Evolutionary conservation across 495 filamentous ascomycete genomes (phyloP).

Genomic region (Jackrogersella minutella): DNA sequence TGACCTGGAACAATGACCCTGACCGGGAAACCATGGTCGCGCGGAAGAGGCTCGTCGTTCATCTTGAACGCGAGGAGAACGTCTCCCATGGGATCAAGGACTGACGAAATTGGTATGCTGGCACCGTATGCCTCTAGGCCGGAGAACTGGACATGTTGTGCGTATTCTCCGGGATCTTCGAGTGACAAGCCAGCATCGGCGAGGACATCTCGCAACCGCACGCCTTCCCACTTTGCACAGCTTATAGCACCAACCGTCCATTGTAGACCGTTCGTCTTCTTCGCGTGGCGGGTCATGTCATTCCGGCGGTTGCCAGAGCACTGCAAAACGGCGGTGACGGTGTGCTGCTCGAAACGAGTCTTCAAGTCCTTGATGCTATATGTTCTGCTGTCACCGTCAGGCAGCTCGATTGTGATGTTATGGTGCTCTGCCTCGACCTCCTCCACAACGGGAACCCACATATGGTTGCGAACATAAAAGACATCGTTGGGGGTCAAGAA

Average conservation of each 20-base stretch:
- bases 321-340: slow-evolving; percentile 65
- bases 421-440: slow-evolving; percentile 53
- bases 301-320: slow-evolving; percentile 70
- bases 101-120: slow-evolving; percentile 64
- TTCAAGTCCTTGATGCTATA: slow-evolving; percentile 64
- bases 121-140: slow-evolving; percentile 68
- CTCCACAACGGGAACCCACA: slow-evolving; percentile 64
- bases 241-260: slow-evolving; percentile 67
- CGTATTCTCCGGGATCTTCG: slow-evolving; percentile 43
- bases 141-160: slow-evolving; percentile 64
- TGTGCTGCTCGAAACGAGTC: slow-evolving; percentile 59
- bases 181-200: slow-evolving; percentile 57
- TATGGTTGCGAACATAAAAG: slow-evolving; percentile 71
- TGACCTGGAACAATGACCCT: slow-evolving; percentile 68
- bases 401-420: slow-evolving; percentile 61
- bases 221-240: slow-evolving; percentile 69
- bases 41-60: slow-evolving; percentile 64
- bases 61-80: slow-evolving; percentile 68
- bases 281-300: slow-evolving; percentile 64
- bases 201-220: slow-evolving; percentile 65
- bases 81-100: slow-evolving; percentile 63
- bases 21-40: slow-evolving; percentile 68
- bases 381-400: slow-evolving; percentile 57
- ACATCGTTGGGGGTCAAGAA: slow-evolving; percentile 63
- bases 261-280: slow-evolving; percentile 65